These are phyloP conservation scores for Anthracocystis panici-leucophaei DNA, from an alignment of 1,284 basidiomycete genomes.

Conservation along the genomic window DNA sequence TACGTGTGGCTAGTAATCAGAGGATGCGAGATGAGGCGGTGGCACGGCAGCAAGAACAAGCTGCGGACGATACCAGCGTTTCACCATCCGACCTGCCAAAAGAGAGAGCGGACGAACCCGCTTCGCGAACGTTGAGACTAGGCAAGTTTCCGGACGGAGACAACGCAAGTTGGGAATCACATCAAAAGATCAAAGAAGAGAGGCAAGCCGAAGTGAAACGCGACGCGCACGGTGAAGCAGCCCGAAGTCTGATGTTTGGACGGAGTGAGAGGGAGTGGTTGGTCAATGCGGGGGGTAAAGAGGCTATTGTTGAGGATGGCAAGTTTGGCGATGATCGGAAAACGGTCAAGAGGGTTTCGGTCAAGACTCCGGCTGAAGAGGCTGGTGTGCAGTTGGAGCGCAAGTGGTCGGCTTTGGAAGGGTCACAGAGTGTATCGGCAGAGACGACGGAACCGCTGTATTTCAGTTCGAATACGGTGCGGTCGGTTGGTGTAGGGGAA, in stretches of 20 bases:
- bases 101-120: background rate
- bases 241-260: conserved; percentile 39
- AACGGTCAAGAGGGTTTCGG: background rate
- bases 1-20: conserved; percentile 38
- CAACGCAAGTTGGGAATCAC: conserved; percentile 4
- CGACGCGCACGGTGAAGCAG: conserved; percentile 42
- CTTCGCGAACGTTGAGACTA: conserved; percentile 10
- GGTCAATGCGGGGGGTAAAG: conserved; percentile 31
- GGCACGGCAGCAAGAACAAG: background rate
- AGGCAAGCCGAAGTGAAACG: conserved; percentile 16
- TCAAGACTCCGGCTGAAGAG: conserved; percentile 36
- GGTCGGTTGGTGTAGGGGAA: conserved; percentile 2
- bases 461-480: conserved; percentile 29
- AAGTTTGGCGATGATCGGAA: conserved; percentile 28
- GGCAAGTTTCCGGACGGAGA: conserved; percentile 14
- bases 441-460: conserved; percentile 23
- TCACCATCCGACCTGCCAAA: background rate
- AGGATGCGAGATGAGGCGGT: conserved; percentile 33
- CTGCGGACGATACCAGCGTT: background rate
- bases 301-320: conserved; percentile 5
- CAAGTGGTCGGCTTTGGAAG: background rate
- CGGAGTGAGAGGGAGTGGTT: conserved; percentile 47
- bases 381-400: conserved; percentile 11
- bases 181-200: conserved; percentile 14
- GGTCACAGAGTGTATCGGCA: conserved; percentile 11